A percentile compares a stretch with the other conserved stretches of the same genome.
phyloP scores from a whole-genome alignment of 2,329 filamentous ascomycete species.

The Thielaviopsis punctulata region DNA sequence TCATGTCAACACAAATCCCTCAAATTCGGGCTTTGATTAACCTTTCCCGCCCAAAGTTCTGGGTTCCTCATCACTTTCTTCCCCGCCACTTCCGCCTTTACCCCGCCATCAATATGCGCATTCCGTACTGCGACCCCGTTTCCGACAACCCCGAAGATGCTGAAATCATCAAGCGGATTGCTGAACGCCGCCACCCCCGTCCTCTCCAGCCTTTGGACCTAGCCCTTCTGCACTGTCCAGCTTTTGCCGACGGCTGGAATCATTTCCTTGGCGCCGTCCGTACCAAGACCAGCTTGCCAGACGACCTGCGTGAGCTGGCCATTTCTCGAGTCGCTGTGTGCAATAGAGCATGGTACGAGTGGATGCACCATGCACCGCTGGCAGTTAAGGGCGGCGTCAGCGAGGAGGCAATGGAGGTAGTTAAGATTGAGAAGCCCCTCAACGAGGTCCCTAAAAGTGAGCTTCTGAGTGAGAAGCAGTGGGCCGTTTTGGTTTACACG shows the following conservation, averaged over 20 bases:
- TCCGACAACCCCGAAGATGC: slow-evolving; percentile 28
- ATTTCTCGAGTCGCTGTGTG: slow-evolving; percentile 68
- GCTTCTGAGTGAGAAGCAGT: slow-evolving; percentile 40
- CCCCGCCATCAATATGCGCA: slow-evolving; percentile 35
- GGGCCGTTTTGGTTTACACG: slow-evolving; percentile 53
- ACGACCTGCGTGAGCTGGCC: slow-evolving; percentile 53
- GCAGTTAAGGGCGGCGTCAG: slow-evolving; percentile 39
- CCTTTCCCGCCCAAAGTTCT: too few relatives aligned
- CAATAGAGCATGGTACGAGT: slow-evolving; percentile 75
- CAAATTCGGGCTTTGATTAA: too few relatives aligned
- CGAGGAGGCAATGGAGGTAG: slow-evolving; percentile 29
- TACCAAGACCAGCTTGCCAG: slow-evolving; percentile 31
- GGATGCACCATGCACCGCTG: slow-evolving; percentile 61
- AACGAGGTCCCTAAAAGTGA: slow-evolving; percentile 18
- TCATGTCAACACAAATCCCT: background rate
- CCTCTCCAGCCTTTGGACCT: slow-evolving; percentile 62
- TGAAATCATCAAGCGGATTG: slow-evolving; percentile 45
- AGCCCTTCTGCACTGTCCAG: slow-evolving; percentile 54
- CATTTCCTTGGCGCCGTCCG: slow-evolving; percentile 47
- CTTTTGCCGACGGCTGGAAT: slow-evolving; percentile 64
- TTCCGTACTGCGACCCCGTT: slow-evolving; percentile 44
- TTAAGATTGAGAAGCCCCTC: slow-evolving; percentile 21
- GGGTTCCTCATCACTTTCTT: background rate
- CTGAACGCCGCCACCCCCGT: slow-evolving; percentile 47
- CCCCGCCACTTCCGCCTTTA: slow-evolving; percentile 9